phyloP scores from a whole-genome alignment of 2,329 filamentous ascomycete genomes.

The Nemania diffusa region DNA sequence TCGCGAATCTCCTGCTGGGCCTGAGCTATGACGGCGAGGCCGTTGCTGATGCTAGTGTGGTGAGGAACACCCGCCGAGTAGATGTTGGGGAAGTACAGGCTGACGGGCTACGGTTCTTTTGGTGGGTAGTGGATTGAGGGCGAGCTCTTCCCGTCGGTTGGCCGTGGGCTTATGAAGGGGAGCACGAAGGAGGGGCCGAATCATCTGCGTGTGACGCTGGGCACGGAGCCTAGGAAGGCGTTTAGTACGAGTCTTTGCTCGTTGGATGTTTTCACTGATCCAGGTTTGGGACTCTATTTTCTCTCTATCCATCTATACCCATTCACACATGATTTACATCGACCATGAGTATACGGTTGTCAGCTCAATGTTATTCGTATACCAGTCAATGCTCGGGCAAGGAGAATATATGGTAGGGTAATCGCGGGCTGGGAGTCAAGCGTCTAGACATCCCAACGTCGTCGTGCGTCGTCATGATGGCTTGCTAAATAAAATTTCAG shows the following conservation, averaged over 20 bases:
- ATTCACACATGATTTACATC: neutral
- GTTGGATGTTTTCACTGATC: constrained; percentile 20
- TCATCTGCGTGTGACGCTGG: neutral
- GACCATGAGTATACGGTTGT: too few relatives aligned
- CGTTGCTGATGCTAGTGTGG: neutral
- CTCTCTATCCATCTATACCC: neutral
- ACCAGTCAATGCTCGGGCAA: neutral
- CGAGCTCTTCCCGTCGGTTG: neutral
- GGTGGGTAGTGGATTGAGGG: neutral
- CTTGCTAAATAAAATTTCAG: neutral
- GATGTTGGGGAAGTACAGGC: neutral
- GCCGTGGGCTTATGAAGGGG: neutral
- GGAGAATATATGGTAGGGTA: neutral
- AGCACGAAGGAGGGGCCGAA: neutral
- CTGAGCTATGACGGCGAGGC: neutral
- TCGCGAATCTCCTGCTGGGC: neutral
- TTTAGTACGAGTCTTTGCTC: neutral
- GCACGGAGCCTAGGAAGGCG: neutral
- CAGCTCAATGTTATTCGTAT: too few relatives aligned
- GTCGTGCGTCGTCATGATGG: too few relatives aligned
- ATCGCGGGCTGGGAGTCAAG: too few relatives aligned
- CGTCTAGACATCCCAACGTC: too few relatives aligned
- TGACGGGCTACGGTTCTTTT: neutral
- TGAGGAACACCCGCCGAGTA: neutral
- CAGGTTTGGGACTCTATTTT: constrained; percentile 8